Base-by-base conservation (phyloP, 1,284 basidiomycete species). In the Fomitopsis betulina region DNA sequence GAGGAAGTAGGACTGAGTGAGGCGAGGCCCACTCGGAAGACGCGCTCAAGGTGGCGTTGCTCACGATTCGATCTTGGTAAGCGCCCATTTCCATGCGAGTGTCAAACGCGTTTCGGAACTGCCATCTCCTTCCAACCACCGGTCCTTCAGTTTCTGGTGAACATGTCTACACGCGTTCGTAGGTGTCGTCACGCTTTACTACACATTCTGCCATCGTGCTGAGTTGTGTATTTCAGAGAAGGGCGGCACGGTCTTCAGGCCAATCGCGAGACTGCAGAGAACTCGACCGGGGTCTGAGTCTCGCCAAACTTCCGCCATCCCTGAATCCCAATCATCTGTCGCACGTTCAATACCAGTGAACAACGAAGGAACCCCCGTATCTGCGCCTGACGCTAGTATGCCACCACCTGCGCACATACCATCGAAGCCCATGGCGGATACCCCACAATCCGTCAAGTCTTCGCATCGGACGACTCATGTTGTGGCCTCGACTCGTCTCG, bases 91-190 rank as follows among this genome's bases (percentile, higher is more conserved):
- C 12, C 19, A 7, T 19, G 32, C 49, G 49, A 32, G 30, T 35
- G 32, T 27, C 21, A n/a, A n/a, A 30, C 27, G 27, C 27, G 27
- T 3, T 5, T 6, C 39, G n/a, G 13, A 27, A 47, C 25, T 4
- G 25, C 27, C 45, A 27, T 47, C 25, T 47, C 25, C 23, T 27
- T 37, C 13, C 45, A 27, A 23, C 21, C 39, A n/a, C 23, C 39
- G 47, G 19, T 7, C 3, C 53, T 27, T 54, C 21, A 23, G 9
- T 3, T 9, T 25, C 10, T n/a, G 15, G 45, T 45, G 23, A 27
- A 9, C 39, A 91, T 90, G 89, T 87, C 85, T 43, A 87, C 83
- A 61, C 83, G 89, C 70, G 88, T 91, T 71, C 88, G 89, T 91
- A 68, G 80, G 88, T 82, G 21, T 73, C 42, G 58, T 17, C 33